Conservation (phyloP, 495 filamentous ascomycete genomes). For the Pyrenula massariospora region DNA sequence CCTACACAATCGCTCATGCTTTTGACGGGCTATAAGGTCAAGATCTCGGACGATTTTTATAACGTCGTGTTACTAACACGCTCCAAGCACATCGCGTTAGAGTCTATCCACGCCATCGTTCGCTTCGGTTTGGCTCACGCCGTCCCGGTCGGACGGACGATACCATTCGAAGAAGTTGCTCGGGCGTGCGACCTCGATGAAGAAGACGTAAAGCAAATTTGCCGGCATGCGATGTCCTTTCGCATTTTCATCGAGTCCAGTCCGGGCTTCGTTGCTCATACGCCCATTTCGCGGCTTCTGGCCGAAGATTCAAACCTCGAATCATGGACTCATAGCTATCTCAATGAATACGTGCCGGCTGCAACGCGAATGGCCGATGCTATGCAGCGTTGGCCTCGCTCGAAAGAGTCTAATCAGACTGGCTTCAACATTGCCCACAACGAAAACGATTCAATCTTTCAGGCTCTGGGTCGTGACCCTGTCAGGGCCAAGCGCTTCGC, state of each 20-base stretch:
- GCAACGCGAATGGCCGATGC: slow-evolving; percentile 11
- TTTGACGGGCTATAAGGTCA: not conserved
- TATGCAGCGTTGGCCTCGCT: slow-evolving; percentile 9
- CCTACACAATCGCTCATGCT: slow-evolving; percentile 4
- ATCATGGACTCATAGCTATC: slow-evolving; percentile 12
- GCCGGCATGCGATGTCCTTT: slow-evolving; percentile 14
- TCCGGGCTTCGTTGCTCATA: slow-evolving; percentile 12
- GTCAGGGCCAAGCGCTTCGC: slow-evolving; percentile 9
- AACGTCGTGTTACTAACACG: no score
- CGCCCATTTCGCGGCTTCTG: slow-evolving; percentile 15
- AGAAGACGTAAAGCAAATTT: not conserved
- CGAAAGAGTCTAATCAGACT: slow-evolving; percentile 9
- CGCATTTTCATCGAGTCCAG: slow-evolving; percentile 14
- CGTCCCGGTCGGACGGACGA: not conserved
- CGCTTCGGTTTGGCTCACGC: not conserved
- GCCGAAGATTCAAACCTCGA: slow-evolving; percentile 6
- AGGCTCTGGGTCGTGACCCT: slow-evolving; percentile 14
- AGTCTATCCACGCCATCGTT: not conserved
- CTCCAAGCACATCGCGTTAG: not conserved
- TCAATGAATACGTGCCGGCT: slow-evolving; percentile 3
- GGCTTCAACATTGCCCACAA: slow-evolving; percentile 16
- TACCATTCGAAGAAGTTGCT: not conserved
- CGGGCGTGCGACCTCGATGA: not conserved
- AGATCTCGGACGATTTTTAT: not conserved
- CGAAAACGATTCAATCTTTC: slow-evolving; percentile 15